Evolutionary conservation across 116 monocot species (phyloP).

Genomic region (Zostera marina): DNA sequence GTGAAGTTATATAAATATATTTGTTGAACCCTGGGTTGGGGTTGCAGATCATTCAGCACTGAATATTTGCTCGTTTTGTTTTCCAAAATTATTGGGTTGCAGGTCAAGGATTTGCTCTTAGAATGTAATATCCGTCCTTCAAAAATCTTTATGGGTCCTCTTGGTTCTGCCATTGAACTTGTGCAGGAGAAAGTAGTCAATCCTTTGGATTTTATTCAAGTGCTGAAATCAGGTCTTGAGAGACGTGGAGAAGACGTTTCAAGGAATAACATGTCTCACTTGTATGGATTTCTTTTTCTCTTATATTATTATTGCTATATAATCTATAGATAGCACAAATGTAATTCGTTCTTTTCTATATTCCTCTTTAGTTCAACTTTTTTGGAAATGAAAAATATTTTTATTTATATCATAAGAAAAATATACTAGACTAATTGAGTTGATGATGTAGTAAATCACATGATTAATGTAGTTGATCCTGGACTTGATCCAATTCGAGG

Average conservation of each 20-base stretch:
- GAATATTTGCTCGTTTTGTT: not conserved
- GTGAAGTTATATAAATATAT: no score
- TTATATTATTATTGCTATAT: constrained; percentile 2
- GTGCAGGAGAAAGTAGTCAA: constrained; percentile 74
- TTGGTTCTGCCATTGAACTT: constrained; percentile 45
- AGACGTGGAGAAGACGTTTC: constrained; percentile 27
- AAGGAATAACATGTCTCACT: constrained; percentile 50
- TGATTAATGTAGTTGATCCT: no score
- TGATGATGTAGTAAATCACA: no score
- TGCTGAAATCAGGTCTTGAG: constrained; percentile 54
- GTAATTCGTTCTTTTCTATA: no score
- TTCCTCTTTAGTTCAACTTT: not conserved
- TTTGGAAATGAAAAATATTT: no score
- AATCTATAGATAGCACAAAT: not conserved
- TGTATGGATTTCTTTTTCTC: no score
- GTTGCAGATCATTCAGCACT: not conserved
- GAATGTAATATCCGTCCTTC: constrained; percentile 21
- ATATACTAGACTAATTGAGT: no score
- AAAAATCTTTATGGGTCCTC: constrained; percentile 35
- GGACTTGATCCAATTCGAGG: no score
- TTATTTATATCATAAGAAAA: no score
- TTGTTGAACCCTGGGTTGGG: no score
- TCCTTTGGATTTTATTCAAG: constrained; percentile 58
- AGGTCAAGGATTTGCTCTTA: constrained; percentile 71
- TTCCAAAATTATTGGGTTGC: constrained; percentile 8